Conservation (phyloP, 345 rosid species). For the Linum tenue region DNA sequence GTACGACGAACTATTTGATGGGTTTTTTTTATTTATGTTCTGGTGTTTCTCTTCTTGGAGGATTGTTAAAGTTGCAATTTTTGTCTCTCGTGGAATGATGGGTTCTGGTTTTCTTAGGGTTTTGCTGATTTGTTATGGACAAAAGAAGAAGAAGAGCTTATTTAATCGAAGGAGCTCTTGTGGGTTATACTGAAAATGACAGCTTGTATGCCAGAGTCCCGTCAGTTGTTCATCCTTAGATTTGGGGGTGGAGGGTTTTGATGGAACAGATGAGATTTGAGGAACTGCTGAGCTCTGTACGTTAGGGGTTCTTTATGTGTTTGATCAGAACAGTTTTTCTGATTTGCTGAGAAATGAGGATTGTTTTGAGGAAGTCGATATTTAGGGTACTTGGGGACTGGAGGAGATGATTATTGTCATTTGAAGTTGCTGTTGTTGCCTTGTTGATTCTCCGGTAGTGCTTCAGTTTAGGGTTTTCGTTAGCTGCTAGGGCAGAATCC, state of each 20-base stretch:
- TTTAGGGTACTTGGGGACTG: neutral
- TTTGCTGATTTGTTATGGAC: slow-evolving; percentile 3
- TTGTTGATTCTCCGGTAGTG: neutral
- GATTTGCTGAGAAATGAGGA: slow-evolving; percentile 4
- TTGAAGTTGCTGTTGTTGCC: neutral
- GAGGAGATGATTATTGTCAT: neutral
- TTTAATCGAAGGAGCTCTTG: slow-evolving; percentile 3
- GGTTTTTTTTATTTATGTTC: slow-evolving; percentile 4
- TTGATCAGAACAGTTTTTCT: neutral
- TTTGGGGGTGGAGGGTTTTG: neutral
- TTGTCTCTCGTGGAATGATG: neutral
- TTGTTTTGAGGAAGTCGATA: neutral
- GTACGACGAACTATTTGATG: slow-evolving; percentile 7
- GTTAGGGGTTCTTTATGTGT: slow-evolving; percentile 1
- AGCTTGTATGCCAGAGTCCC: neutral
- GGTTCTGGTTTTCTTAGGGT: neutral
- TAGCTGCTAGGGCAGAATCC: neutral
- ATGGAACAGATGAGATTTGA: neutral
- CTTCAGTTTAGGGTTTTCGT: neutral
- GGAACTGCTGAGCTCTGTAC: neutral
- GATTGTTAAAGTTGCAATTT: neutral
- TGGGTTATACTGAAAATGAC: neutral
- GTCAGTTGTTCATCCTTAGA: neutral
- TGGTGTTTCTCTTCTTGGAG: neutral
- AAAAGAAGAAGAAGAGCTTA: neutral